Conservation (phyloP, 352 stramenopile species). For the Phytophthora europaea region DNA sequence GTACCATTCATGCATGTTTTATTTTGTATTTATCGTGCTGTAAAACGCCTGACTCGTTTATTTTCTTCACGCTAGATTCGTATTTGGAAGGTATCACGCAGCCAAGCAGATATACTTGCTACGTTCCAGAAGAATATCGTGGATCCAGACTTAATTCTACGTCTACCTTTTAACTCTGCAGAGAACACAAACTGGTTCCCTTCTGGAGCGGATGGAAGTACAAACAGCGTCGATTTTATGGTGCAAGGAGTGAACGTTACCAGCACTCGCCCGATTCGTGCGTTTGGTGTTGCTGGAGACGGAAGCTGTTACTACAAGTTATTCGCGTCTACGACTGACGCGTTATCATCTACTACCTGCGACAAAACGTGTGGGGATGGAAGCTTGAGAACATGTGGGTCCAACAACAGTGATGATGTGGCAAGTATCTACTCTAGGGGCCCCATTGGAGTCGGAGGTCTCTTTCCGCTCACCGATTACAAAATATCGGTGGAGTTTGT, state of each 20-base stretch:
- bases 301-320: conserved; percentile 56
- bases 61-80: conserved; percentile 36
- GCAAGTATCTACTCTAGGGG: conserved; percentile 48
- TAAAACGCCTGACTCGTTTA: neutral
- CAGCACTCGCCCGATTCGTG: conserved; percentile 9
- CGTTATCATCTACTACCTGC: conserved; percentile 19
- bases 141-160: conserved; percentile 34
- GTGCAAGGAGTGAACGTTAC: conserved; percentile 37
- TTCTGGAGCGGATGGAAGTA: conserved; percentile 42
- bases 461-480: conserved; percentile 46
- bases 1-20: conserved; percentile 23
- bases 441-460: conserved; percentile 43
- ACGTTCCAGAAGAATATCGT: conserved; percentile 33
- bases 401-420: conserved; percentile 13
- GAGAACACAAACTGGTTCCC: conserved; percentile 23
- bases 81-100: conserved; percentile 41
- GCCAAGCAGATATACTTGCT: conserved; percentile 23
- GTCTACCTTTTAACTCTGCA: conserved; percentile 44
- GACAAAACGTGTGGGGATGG: conserved; percentile 27
- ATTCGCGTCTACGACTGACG: neutral
- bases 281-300: conserved; percentile 43
- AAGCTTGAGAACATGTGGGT: conserved; percentile 31
- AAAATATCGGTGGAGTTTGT: conserved; percentile 47
- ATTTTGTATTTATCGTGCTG: neutral
- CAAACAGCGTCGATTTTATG: conserved; percentile 52